Percentiles rank a stretch among this genome's conserved stretches.
Evolutionary conservation across 2,329 filamentous ascomycete species (phyloP).

Genomic region (Sporothrix globosa): DNA sequence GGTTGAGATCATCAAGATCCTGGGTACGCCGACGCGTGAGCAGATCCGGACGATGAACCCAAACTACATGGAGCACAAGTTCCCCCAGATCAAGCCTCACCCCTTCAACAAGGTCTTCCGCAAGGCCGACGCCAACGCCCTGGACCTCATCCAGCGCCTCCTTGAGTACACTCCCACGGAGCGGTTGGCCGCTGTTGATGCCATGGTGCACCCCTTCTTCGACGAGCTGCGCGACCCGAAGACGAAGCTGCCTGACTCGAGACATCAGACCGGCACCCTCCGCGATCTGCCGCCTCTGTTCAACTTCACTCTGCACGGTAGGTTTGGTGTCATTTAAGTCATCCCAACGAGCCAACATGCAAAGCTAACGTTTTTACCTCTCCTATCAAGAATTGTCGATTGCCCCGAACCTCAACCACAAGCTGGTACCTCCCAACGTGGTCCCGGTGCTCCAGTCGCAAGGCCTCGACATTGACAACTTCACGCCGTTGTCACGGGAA

Average conservation of each 20-base stretch:
- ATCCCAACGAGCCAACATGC: neutral
- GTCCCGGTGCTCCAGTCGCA: constrained; percentile 71
- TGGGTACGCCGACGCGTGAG: constrained; percentile 93
- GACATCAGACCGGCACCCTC: constrained; percentile 77
- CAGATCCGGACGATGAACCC: constrained; percentile 99
- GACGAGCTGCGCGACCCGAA: constrained; percentile 91
- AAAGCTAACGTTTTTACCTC: neutral
- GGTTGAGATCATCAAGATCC: constrained; percentile 98
- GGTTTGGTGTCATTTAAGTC: constrained; percentile 42
- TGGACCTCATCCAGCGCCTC: constrained; percentile 90
- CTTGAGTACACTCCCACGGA: constrained; percentile 98
- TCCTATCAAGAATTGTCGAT: constrained; percentile 78
- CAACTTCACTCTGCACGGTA: constrained; percentile 93
- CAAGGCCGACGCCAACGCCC: constrained; percentile 89
- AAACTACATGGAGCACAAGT: constrained; percentile 99
- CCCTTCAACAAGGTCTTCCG: constrained; percentile 99
- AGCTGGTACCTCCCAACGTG: constrained; percentile 84
- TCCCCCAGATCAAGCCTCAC: constrained; percentile 99
- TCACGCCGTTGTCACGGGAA: constrained; percentile 86
- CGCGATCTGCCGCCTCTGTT: constrained; percentile 87
- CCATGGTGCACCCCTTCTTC: constrained; percentile 98
- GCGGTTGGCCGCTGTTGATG: constrained; percentile 87
- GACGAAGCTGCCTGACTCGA: constrained; percentile 90
- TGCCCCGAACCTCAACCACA: constrained; percentile 79
- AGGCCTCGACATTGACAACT: constrained; percentile 90